These are phyloP conservation scores for Abortiporus biennis DNA, from an alignment of 1,284 basidiomycete genomes.

Conservation along the genomic window DNA sequence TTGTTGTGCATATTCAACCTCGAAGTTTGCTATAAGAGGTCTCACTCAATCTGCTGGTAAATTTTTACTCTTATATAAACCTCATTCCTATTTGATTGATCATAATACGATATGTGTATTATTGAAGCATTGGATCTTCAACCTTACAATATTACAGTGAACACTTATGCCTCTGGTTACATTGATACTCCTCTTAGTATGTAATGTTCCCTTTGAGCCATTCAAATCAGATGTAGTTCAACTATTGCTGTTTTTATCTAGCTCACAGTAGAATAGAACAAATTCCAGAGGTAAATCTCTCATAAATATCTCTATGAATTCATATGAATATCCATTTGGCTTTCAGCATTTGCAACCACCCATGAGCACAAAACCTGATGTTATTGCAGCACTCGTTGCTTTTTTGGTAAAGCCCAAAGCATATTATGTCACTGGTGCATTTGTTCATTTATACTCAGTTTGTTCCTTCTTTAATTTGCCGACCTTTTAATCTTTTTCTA, in stretches of 20 bases:
- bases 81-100: background rate
- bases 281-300: conserved; percentile 12
- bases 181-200: conserved; percentile 3
- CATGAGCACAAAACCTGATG: background rate
- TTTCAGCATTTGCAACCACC: background rate
- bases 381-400: background rate
- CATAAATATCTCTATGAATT: background rate
- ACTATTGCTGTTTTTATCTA: background rate
- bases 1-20: conserved; percentile 11
- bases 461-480: background rate
- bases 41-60: conserved; percentile 20
- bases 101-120: background rate
- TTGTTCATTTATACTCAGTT: background rate
- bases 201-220: background rate
- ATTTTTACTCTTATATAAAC: background rate
- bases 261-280: conserved; percentile 16
- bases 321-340: background rate
- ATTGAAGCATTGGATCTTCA: conserved; percentile 3
- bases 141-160: conserved; percentile 6
- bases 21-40: conserved; percentile 23
- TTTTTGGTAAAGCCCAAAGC: conserved; percentile 1
- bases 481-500: background rate
- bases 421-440: background rate
- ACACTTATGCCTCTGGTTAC: conserved; percentile 6
- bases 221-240: background rate